Evolutionary conservation across 208 protist species (phyloP).

Genomic region (Balamuthia mandrillaris): DNA sequence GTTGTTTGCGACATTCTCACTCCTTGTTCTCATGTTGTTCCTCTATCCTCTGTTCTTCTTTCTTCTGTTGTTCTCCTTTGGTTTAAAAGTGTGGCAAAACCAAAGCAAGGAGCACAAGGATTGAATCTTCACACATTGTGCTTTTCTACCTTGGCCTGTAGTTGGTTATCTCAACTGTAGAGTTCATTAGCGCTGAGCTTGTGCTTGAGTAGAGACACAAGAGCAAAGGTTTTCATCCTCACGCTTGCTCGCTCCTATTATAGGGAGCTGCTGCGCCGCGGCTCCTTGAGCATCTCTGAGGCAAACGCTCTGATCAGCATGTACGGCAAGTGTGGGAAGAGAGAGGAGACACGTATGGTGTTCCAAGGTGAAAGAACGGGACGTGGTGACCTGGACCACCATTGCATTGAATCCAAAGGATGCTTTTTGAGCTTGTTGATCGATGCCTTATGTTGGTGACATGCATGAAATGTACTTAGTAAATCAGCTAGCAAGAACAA

Average conservation of each 20-base stretch:
- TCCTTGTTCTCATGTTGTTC: too few species aligned
- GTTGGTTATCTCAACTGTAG: too few species aligned
- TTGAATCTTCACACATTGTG: conserved; percentile 68
- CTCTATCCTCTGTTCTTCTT: background rate
- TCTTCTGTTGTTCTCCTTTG: background rate
- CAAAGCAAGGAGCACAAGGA: conserved; percentile 50
- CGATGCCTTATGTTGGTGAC: too few species aligned
- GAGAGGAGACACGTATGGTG: too few species aligned
- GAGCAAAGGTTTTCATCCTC: background rate
- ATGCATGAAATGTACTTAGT: conserved; percentile 67
- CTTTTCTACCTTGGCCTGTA: conserved; percentile 61
- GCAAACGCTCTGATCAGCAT: too few species aligned
- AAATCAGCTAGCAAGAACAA: too few species aligned
- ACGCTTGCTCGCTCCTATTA: background rate
- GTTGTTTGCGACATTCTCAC: background rate
- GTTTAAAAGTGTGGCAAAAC: background rate
- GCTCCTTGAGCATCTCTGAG: too few species aligned
- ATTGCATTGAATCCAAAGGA: conserved; percentile 38
- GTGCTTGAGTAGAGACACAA: conserved; percentile 46
- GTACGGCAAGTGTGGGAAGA: too few species aligned
- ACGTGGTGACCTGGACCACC: conserved; percentile 27
- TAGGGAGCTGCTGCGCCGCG: too few species aligned
- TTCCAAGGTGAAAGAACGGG: background rate
- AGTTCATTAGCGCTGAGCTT: conserved; percentile 5
- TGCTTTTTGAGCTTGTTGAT: conserved; percentile 61